Base-by-base conservation (phyloP, 805 yeast species). In the Candida awuae region DNA sequence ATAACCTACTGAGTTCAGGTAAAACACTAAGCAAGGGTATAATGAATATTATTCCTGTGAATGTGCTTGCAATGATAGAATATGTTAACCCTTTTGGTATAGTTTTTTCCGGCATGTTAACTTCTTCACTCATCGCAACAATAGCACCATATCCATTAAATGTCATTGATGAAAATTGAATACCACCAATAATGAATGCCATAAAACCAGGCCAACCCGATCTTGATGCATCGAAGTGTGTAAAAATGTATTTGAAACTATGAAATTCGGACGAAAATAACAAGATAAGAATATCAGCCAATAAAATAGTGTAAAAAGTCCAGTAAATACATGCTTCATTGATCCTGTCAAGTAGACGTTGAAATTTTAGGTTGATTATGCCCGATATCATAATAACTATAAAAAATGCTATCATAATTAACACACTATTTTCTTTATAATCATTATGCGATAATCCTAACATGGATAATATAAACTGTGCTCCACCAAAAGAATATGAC, bases 101-200 rank as follows among this genome's bases (percentile, higher is more conserved):
- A 37, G 76, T 78, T 40, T 63, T 71, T 53, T 84, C 92, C 0
- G 94, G 90, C 17, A 66, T 66, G 45, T 77, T 71, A 13, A 84
- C 92, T 59, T 84, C 94, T 51, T 84, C 94, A 34, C 87, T 77
- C 66, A 84, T 73, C 6, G 90, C 78, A 15, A 85, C 83, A 20
- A 84, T 65, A 73, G 84, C 77, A 20, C 90, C 90, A 57, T 81
- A 84, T 1, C 92, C 94, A 43, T 84, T 84, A 53, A 84, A 66
- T 17, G 90, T 83, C 59, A 82, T 81, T 23, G 83, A 77, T 1
- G 87, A 77, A 45, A 84, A 81, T 58, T 81, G 87, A 42, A 84
- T 71, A 0, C 92, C 92, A 0, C 94, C 94, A 32, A 84, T 75
- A 37, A 84, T 61, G 45, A 84, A 84, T 2, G 92, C 85, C 44